Evolutionary conservation across 2,329 filamentous ascomycete species (phyloP), one percentile per base, ranked within the genome.

Genomic region (Neurospora sp.): DNA sequence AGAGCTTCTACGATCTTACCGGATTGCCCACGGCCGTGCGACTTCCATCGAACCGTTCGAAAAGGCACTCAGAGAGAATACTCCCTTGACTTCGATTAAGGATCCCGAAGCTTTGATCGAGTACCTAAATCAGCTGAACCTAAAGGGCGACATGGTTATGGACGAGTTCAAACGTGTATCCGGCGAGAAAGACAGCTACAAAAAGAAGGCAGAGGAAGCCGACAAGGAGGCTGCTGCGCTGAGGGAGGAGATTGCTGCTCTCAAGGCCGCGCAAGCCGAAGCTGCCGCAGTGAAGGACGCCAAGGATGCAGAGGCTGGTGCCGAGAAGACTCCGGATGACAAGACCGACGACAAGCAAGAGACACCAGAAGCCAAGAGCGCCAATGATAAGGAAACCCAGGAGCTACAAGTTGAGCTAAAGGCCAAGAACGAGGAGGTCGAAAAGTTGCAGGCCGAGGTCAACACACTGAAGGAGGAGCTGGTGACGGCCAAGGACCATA

Each of bases 41-140:
- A 89, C 91, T 13, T 89, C 91, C 2, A 96, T 98, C 76, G 96
- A 98, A 77, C 91, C 93, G 0, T 99, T 99, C 78, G 96, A 99
- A 81, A 90, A 92, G 69, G 90, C 91, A 0, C 85, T 99, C 8
- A 92, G 93, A 75, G 96, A 99, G 78, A 92, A 97, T 76, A 99
- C 96, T 0, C 95, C 96, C 2, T 83, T 98, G 42, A 92, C 92
- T 4, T 95, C 93, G 17, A 97, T 99, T 75, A 86, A 85, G 74
- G 96, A 99, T 71, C 93, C 95, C 0, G 87, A 89, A 68, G 91
- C 93, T 2, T 84, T 99, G 40, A 87, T 93, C 7, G 95, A 98
- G 80, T 99, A 97, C 77, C 84, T 99, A 38, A 93, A 91, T 75
- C 93, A 97, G 79, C 81, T 97, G 52, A 95, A 90, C 72, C 80